Conservation (phyloP, 345 rosid genomes). For the Eucalyptus erythrocorys region DNA sequence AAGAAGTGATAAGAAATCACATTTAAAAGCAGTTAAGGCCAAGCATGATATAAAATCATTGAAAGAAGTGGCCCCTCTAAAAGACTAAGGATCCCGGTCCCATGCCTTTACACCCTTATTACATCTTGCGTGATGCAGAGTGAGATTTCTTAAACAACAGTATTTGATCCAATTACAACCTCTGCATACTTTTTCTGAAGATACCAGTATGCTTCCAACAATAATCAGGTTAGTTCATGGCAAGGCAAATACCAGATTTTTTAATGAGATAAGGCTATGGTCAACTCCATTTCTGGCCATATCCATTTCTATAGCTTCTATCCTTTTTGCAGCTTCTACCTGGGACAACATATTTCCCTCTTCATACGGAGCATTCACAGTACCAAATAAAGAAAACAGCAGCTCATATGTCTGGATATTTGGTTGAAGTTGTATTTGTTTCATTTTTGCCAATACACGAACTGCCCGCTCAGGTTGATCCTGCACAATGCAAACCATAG, state of each 20-base stretch:
- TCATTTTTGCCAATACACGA: slow-evolving; percentile 61
- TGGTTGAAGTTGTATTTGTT: slow-evolving; percentile 35
- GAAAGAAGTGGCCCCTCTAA: background rate
- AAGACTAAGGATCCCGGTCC: background rate
- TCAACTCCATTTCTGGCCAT: slow-evolving; percentile 58
- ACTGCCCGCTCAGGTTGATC: slow-evolving; percentile 73
- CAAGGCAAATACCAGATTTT: slow-evolving; percentile 39
- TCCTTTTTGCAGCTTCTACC: slow-evolving; percentile 47
- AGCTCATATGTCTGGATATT: slow-evolving; percentile 56
- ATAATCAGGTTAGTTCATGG: background rate
- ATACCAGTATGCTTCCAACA: background rate
- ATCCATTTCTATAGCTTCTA: slow-evolving; percentile 58
- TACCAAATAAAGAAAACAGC: slow-evolving; percentile 67
- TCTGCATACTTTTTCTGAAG: background rate
- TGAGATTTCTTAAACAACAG: background rate
- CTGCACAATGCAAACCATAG: slow-evolving; percentile 19
- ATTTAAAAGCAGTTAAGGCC: background rate
- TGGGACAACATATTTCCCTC: slow-evolving; percentile 43
- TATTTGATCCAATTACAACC: background rate
- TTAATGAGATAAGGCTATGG: slow-evolving; percentile 50
- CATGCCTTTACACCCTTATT: background rate
- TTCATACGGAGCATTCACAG: slow-evolving; percentile 68
- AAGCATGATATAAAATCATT: background rate
- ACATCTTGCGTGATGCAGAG: background rate
- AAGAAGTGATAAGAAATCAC: background rate